These are phyloP conservation scores for Podospora conica DNA, from an alignment of 495 filamentous ascomycete species.

Conservation along the genomic window DNA sequence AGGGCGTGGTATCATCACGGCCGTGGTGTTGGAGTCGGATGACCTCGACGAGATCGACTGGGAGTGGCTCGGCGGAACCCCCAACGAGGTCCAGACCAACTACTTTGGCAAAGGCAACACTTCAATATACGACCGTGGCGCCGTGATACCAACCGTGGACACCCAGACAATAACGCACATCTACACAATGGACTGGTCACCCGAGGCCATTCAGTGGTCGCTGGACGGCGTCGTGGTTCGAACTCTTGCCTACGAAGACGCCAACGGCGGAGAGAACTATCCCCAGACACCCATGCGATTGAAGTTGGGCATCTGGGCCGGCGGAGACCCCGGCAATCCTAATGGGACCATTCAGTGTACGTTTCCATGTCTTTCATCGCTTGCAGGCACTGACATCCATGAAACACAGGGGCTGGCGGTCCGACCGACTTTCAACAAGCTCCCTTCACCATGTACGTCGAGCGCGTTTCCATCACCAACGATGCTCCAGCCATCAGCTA, in stretches of 20 bases:
- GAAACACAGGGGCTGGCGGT: neutral
- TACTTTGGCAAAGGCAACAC: conserved; percentile 91
- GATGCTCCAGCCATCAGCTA: neutral
- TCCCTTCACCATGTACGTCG: neutral
- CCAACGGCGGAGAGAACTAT: conserved; percentile 58
- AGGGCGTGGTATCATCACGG: conserved; percentile 68
- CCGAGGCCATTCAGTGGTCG: conserved; percentile 65
- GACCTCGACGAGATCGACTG: conserved; percentile 91
- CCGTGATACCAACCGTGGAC: conserved; percentile 51
- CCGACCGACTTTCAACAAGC: neutral
- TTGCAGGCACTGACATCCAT: neutral
- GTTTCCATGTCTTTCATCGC: neutral
- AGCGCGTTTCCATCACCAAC: neutral
- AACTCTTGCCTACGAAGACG: conserved; percentile 53
- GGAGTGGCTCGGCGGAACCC: conserved; percentile 64
- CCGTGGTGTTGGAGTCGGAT: conserved; percentile 77
- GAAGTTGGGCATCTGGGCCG: conserved; percentile 76
- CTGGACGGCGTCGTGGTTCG: conserved; percentile 66
- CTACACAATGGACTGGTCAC: conserved; percentile 80
- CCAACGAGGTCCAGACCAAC: conserved; percentile 70
- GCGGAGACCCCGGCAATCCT: conserved; percentile 62
- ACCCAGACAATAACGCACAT: conserved; percentile 63
- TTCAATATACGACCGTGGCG: conserved; percentile 62
- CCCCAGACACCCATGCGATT: conserved; percentile 83
- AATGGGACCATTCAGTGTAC: conserved; percentile 69